Base-by-base conservation (phyloP, 139 green algal genomes). In the Chlorella sp. region DNA sequence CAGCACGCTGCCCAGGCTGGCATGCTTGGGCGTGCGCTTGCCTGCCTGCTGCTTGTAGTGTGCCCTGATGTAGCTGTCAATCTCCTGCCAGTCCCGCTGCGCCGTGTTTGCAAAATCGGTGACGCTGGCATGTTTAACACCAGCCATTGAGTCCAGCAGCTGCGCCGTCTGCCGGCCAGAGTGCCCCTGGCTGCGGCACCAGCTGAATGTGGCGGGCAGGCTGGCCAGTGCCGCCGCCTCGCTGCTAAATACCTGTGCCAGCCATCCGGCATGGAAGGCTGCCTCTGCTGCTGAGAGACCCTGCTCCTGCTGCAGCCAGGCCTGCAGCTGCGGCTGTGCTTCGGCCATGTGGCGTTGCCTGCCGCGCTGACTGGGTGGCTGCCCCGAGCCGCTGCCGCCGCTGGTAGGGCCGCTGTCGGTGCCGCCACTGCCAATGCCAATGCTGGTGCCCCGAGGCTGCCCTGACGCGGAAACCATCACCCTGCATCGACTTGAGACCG, bases 301-400 rank as follows among this genome's bases (percentile, higher is more conserved):
- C 15, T 81, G 75, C 75, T 53, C 16, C 75, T 81, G 32, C 75
- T 82, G 76, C 37, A 82, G 37, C 76, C 76, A 82, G 37, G 76
- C 76, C 37, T 57, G 76, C 76, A 82, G 76, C 76, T 57, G 36
- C 19, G 19, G 76, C 76, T 57, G 76, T 21, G 36, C 18, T 37
- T 82, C 19, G 0, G 4, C 21, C 15, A 9, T 82, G 76, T 24
- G 14, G 34, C 15, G 0, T 21, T 15, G 21, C 1, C 68, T 81
- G 75, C 40, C 21, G 18, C 36, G 24, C 18, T 18, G 11, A 37
- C 75, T 57, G 0, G 76, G 36, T 57, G 37, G 36, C 9, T 30
- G 26, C 26, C 68, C 24, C 3, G 76, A 42, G 73, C 73, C 18
- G 73, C n/a, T 22, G n/a, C 18, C n/a, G n/a, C 73, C 24, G 73